Base-by-base conservation (phyloP, 176 grass and related monocot genomes). In the Poa pratensis region DNA sequence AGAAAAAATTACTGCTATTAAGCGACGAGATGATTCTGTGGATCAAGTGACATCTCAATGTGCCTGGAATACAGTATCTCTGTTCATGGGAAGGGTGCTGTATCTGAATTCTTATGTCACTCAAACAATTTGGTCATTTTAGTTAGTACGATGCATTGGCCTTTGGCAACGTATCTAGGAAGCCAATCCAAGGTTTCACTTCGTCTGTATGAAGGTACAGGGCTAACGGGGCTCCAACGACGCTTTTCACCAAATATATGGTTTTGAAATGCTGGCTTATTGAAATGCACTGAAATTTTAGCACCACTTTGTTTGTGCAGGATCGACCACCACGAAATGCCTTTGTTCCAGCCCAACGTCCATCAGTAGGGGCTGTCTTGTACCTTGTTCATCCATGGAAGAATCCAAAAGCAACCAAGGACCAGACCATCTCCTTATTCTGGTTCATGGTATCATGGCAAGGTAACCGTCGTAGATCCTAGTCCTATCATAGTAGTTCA, bases 401-500 rank as follows among this genome's bases (percentile, higher is more conserved):
- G 20, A 62, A 19, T 76, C 84, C 57, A 79, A 69, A 71, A 83
- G 37, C 67, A 90, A 91, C n/a, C 80, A 70, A 72, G 86, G 54
- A 74, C 95, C 92, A 22, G 90, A 94, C 22, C 95, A 97, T 89
- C 92, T 97, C 71, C 88, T 97, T 69, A 64, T 94, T 80, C 89
- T 97, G 82, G 92, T 97, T 53, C 95, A 94, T 82, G 95, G 95
- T 20, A 97, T 97, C 87, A 77, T 93, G 78, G 88, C 92, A 50
- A 94, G 95, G 92, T 97, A 92, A 53, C 16, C 37, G 1, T 18
- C 16, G 11, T 12, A 18, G 40, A 50, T 54, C 49, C 27, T 12
- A 50, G 11, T 32, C 24, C 26, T 66, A 7, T 8, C 60, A 34
- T 22, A 6, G 1, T 75, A 20, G 14, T 28, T 50, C 26, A 50